Base-by-base conservation (phyloP, 129 eudicot genomes). In the Flaveria brownii region DNA sequence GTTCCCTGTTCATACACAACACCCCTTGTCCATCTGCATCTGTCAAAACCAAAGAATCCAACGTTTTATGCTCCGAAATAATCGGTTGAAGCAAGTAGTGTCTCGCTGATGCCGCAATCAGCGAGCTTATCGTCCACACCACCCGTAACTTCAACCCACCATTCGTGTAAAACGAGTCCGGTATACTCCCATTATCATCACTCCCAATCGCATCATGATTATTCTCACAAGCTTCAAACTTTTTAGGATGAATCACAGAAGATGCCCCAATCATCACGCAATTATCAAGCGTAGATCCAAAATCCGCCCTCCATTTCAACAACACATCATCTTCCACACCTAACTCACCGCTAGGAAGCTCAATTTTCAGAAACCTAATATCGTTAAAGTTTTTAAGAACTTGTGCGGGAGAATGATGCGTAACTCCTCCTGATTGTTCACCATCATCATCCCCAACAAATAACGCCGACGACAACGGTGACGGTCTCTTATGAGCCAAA, bases 1-100 rank as follows among this genome's bases (percentile, higher is more conserved):
- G 97, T 30, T 88, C 98, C 72, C 86, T 89, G 55, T 94, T 91
- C 98, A 94, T 94, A 50, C 89, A 84, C 78, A 94, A 72, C 41
- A 94, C 96, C 9, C 98, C 98, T 67, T 94, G 98, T 60, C 93
- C 92, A 83, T 64, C 98, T 1, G 85, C 87, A 89, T 92, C 96
- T 0, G 89, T 84, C 74, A 90, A 80, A 30, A 86, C 87, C 84
- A 92, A 57, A 12, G 67, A 84, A 70, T 84, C 87, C 78, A 92
- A 28, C 4, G 91, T 90, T 81, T 82, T 87, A 15, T 93, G 98
- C 82, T 93, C 98, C 0, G 86, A 77, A 41, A 93, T 88, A 36
- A 93, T 90, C 10, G 88, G 91, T 78, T 87, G 95, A 74, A 93
- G 87, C 75, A 93, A 77, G 64, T 85, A 93, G 65, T 92, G 96